Percentiles rank a stretch among this genome's conserved stretches.
These are phyloP conservation scores for Phytophthora cryptogea DNA, from an alignment of 352 stramenopile species.

Conservation along the genomic window DNA sequence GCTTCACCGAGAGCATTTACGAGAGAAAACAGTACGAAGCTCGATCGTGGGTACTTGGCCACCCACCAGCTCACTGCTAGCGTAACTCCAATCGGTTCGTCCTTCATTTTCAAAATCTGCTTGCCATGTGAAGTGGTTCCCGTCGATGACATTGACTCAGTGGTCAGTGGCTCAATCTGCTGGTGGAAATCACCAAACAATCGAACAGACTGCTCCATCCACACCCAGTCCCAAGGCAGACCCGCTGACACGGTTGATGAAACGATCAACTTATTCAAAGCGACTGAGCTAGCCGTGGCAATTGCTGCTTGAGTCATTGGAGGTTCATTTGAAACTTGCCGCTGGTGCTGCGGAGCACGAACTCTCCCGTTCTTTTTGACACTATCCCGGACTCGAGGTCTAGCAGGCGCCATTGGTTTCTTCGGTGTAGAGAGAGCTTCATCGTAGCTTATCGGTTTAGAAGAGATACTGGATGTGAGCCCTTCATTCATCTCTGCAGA, in stretches of 20 bases:
- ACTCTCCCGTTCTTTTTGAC: conserved; percentile 6
- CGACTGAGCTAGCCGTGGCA: conserved; percentile 5
- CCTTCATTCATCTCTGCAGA: conserved; percentile 31
- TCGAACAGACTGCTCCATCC: conserved; percentile 47
- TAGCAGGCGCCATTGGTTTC: conserved; percentile 5
- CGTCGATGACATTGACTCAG: conserved; percentile 29
- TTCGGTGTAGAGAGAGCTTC: conserved; percentile 9
- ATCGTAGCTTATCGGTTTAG: conserved; percentile 17
- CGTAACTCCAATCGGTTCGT: conserved; percentile 61
- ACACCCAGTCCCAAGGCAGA: conserved; percentile 64
- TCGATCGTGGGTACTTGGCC: conserved; percentile 54
- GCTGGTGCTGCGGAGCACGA: neutral
- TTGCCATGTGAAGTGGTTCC: conserved; percentile 43
- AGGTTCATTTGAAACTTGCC: neutral
- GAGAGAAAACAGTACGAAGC: conserved; percentile 66
- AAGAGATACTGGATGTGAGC: conserved; percentile 14
- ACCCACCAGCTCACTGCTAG: conserved; percentile 69
- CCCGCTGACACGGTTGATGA: conserved; percentile 47
- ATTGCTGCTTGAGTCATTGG: conserved; percentile 6
- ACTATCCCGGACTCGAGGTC: conserved; percentile 5
- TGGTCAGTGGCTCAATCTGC: conserved; percentile 33
- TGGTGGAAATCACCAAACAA: conserved; percentile 36
- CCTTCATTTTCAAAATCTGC: conserved; percentile 63
- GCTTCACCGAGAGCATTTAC: conserved; percentile 72
- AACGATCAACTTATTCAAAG: conserved; percentile 49